A percentile compares a stretch with the other conserved stretches of the same genome.
phyloP scores from a whole-genome alignment of 768 basidiomycete species.

The Pulveroboletus sp. region DNA sequence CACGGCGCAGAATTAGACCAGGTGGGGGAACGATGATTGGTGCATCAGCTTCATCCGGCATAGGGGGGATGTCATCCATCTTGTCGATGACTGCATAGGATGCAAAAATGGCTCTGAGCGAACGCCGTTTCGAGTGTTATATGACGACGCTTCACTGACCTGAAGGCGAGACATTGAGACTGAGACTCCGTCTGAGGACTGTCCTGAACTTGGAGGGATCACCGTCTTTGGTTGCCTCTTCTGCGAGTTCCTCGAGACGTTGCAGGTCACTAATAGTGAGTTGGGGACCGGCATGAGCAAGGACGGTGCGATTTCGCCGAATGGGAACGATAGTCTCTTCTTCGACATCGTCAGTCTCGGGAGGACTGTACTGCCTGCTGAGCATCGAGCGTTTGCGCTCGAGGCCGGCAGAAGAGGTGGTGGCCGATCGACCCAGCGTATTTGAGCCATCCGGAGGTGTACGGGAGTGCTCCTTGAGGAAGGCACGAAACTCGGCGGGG shows the following conservation, averaged over 20 bases:
- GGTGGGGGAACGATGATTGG: conserved; percentile 84
- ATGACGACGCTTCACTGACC: conserved; percentile 48
- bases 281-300: conserved; percentile 69
- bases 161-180: conserved; percentile 79
- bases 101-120: conserved; percentile 18
- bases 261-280: conserved; percentile 94
- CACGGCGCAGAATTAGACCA: conserved; percentile 83
- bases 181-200: conserved; percentile 79
- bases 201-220: conserved; percentile 78
- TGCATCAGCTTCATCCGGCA: conserved; percentile 79
- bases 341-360: conserved; percentile 71
- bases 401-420: conserved; percentile 45
- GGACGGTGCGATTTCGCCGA: conserved; percentile 61
- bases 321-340: conserved; percentile 67
- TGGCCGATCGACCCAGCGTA: conserved; percentile 39
- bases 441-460: conserved; percentile 47
- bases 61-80: conserved; percentile 63
- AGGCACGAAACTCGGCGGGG: conserved; percentile 90
- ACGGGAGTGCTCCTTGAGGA: conserved; percentile 89
- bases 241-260: conserved; percentile 86
- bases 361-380: conserved; percentile 85
- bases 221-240: conserved; percentile 79
- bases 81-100: conserved; percentile 51
- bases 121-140: conserved; percentile 6
- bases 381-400: conserved; percentile 91